A percentile compares a stretch with the other conserved stretches of the same genome.
Conservation (phyloP, 2,329 filamentous ascomycete species). For the Pestalotiopsis sp. region DNA sequence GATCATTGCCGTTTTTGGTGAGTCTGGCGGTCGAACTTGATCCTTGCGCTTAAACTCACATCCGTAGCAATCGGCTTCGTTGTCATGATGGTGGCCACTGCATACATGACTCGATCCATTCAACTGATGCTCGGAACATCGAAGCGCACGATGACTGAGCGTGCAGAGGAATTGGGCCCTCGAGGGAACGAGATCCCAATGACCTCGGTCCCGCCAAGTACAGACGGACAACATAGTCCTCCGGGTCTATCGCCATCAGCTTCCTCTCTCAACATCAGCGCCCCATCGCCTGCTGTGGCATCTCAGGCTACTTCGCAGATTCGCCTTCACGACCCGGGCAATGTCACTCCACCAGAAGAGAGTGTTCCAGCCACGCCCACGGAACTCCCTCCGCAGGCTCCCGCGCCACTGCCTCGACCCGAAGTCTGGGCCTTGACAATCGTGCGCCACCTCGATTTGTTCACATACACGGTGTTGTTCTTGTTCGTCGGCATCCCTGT, state of each 20-base stretch:
- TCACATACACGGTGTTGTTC: conserved; percentile 48
- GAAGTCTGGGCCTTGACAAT: conserved; percentile 53
- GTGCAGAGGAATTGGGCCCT: conserved; percentile 52
- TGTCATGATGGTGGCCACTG: conserved; percentile 52
- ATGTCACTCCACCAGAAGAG: background rate
- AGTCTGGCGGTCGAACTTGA: conserved; percentile 21
- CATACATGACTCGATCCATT: conserved; percentile 56
- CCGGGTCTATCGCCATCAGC: background rate
- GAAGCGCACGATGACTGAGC: conserved; percentile 53
- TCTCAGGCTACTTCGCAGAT: conserved; percentile 13
- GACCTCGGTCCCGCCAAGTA: conserved; percentile 20
- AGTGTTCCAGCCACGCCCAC: conserved; percentile 8
- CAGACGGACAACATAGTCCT: conserved; percentile 22
- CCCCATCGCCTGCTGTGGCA: conserved; percentile 18
- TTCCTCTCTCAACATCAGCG: conserved; percentile 19
- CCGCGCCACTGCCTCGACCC: conserved; percentile 46
- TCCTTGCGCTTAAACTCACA: background rate
- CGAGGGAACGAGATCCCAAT: conserved; percentile 53
- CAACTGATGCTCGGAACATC: conserved; percentile 54
- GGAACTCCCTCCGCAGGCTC: conserved; percentile 35
- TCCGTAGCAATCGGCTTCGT: conserved; percentile 56
- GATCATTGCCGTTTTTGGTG: conserved; percentile 62
- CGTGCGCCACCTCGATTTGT: conserved; percentile 46
- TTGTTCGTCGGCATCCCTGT: conserved; percentile 56
- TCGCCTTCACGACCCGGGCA: conserved; percentile 11